Evolutionary conservation across 83 land plant species (phyloP).

Genomic region (Picea abies): DNA sequence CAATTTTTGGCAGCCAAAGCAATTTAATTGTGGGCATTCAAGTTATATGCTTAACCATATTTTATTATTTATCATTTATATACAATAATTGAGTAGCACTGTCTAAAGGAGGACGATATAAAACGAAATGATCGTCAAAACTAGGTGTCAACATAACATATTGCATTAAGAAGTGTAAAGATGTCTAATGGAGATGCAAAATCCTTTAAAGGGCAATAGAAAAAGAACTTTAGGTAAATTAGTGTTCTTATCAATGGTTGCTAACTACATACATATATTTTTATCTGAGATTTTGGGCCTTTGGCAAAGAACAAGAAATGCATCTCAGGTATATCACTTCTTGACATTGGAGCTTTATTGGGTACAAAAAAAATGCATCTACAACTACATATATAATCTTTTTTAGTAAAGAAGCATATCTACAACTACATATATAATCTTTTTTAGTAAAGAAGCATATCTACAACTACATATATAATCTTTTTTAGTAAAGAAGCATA

Average conservation of each 20-base stretch:
- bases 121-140: background rate
- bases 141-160: background rate
- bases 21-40: background rate
- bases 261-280: background rate
- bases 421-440: too few species aligned
- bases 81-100: background rate
- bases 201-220: background rate
- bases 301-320: background rate
- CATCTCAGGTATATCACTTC: background rate
- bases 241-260: background rate
- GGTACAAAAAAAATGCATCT: background rate
- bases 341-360: background rate
- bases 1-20: background rate
- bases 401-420: too few species aligned
- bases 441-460: too few species aligned
- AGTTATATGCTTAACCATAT: background rate
- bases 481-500: too few species aligned
- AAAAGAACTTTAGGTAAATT: background rate
- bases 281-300: background rate
- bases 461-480: too few species aligned
- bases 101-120: background rate
- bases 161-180: background rate
- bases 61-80: background rate
- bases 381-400: too few species aligned
- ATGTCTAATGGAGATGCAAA: background rate